Evolutionary conservation across 202 grass and related monocot species (phyloP), one percentile per base, ranked within the genome.

Genomic region (Dendrocalamus latiflorus): DNA sequence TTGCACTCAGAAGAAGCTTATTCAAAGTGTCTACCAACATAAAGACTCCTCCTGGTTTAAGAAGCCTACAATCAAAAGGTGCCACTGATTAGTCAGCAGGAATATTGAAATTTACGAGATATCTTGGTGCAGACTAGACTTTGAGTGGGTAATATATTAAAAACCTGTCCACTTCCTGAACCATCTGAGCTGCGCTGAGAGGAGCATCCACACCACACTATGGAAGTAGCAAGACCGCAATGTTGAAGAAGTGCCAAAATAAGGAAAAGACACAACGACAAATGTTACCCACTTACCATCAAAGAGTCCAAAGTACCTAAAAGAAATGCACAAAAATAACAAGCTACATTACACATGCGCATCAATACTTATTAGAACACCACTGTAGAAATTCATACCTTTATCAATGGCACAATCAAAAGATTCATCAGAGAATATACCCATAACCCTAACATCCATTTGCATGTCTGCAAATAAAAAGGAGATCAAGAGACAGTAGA

Each of bases 401-500:
- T 98, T 98, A 86, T 98, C 95, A 71, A 98, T 90, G 59, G 90
- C 91, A 88, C 93, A 98, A 90, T 93, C 96, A 87, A 98, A 98
- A 42, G 93, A 95, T 50, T 87, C 93, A 74, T 95, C 91, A 51
- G 83, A 61, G 77, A 95, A 95, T 71, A 89, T 83, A 85, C 83
- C 89, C 93, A 98, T 98, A 77, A 93, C 91, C 72, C 96, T 87
- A 70, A 92, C 96, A 95, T 98, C 96, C 93, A 98, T 90, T 88
- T 91, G 89, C 91, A 95, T 84, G 84, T 98, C 96, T 98, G 49
- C 69, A 74, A 28, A 33, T 63, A 71, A 90, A 77, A 89, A 89
- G 91, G 79, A 85, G 60, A 89, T 55, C 74, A 88, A 30, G n/a
- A n/a, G n/a, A n/a, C n/a, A n/a, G n/a, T n/a, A n/a, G n/a, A n/a